These are phyloP conservation scores for Boletus barrowsii DNA, from an alignment of 768 basidiomycete genomes.

Conservation along the genomic window DNA sequence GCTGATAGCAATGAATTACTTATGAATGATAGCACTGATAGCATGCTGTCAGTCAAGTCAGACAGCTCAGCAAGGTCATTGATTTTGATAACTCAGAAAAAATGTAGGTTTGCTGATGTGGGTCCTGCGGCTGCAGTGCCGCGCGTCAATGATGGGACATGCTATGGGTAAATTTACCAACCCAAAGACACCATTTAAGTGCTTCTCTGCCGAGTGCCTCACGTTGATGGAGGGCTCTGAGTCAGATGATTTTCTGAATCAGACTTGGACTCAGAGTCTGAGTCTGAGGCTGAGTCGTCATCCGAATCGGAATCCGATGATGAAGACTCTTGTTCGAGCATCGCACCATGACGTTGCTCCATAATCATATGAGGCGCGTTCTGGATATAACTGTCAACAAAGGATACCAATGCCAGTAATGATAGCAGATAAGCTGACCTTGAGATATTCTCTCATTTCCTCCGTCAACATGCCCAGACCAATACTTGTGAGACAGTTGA, in stretches of 20 bases:
- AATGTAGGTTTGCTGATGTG: no score
- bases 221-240: constrained; percentile 37
- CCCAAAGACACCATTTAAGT: no score
- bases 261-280: constrained; percentile 35
- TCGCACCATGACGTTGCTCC: constrained; percentile 89
- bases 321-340: constrained; percentile 66
- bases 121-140: no score
- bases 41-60: no score
- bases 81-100: no score
- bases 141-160: no score
- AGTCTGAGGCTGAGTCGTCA: constrained; percentile 26
- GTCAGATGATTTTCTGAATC: constrained; percentile 37
- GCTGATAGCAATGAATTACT: no score
- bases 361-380: constrained; percentile 91
- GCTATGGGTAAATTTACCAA: no score
- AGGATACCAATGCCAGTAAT: background rate
- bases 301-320: constrained; percentile 41
- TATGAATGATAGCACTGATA: no score
- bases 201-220: no score
- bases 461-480: constrained; percentile 89
- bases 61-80: no score
- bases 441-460: constrained; percentile 94
- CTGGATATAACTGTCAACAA: constrained; percentile 37
- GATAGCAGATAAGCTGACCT: constrained; percentile 48
- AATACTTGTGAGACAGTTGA: constrained; percentile 98